These are phyloP conservation scores for Oryza officinalis DNA, from an alignment of 176 grass and related monocot genomes.

Conservation along the genomic window DNA sequence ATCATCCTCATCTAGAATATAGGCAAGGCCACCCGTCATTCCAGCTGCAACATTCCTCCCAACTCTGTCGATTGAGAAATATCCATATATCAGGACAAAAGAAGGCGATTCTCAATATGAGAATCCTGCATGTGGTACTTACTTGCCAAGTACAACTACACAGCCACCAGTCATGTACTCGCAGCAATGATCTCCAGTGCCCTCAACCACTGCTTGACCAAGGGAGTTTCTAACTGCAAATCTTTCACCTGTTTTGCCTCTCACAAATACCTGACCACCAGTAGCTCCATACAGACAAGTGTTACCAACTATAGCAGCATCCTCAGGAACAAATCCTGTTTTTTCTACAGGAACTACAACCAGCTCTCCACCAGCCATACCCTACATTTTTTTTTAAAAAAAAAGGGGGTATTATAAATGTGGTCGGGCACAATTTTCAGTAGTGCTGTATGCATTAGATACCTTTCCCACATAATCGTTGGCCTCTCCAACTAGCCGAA, in stretches of 20 bases:
- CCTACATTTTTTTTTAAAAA: conserved; percentile 45
- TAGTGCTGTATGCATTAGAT: conserved; percentile 22
- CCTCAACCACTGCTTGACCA: conserved; percentile 94
- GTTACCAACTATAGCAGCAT: conserved; percentile 98
- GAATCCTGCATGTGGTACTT: conserved; percentile 36
- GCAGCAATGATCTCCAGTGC: conserved; percentile 98
- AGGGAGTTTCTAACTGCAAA: conserved; percentile 99
- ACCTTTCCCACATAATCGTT: conserved; percentile 99
- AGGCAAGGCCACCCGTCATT: conserved; percentile 98
- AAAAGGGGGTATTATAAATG: conserved; percentile 12
- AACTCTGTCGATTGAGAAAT: conserved; percentile 61
- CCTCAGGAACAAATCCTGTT: conserved; percentile 89
- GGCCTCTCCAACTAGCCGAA: conserved; percentile 86
- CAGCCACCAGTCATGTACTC: conserved; percentile 99
- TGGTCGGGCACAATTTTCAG: background rate
- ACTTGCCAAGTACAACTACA: conserved; percentile 99
- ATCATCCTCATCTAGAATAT: conserved; percentile 98
- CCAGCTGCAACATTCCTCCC: conserved; percentile 98
- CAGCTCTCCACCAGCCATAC: conserved; percentile 97
- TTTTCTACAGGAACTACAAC: conserved; percentile 84
- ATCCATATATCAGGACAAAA: conserved; percentile 32
- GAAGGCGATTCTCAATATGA: conserved; percentile 9
- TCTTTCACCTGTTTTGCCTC: conserved; percentile 95
- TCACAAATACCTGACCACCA: conserved; percentile 93
- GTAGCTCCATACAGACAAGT: conserved; percentile 99